Percentiles rank a stretch among this genome's conserved stretches.
These are phyloP conservation scores for Sinapis alba DNA, from an alignment of 441 rosid species.

Conservation along the genomic window DNA sequence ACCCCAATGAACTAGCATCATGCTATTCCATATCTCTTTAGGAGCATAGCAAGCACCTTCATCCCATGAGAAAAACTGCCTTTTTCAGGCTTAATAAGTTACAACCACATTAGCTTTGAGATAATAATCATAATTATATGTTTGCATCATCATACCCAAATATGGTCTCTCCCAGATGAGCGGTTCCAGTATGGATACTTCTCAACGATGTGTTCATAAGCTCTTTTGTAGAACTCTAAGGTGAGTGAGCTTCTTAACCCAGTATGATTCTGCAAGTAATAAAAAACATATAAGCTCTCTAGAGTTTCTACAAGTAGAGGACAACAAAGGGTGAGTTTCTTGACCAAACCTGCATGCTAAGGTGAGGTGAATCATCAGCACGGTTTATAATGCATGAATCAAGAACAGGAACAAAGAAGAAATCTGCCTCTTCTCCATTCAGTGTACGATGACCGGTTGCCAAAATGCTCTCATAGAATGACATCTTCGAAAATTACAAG, in stretches of 20 bases:
- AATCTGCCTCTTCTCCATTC: constrained; percentile 96
- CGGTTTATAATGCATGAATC: constrained; percentile 96
- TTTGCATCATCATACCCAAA: constrained; percentile 81
- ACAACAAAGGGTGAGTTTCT: constrained; percentile 9
- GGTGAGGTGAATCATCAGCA: constrained; percentile 93
- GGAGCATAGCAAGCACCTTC: constrained; percentile 99
- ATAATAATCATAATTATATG: constrained; percentile 5
- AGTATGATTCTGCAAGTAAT: constrained; percentile 64
- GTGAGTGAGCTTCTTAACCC: constrained; percentile 94
- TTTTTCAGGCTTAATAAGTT: constrained; percentile 41
- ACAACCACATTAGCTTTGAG: constrained; percentile 39
- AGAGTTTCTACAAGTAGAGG: not conserved
- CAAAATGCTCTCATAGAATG: constrained; percentile 86
- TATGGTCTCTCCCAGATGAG: constrained; percentile 88
- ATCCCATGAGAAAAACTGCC: constrained; percentile 98
- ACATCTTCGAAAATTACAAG: constrained; percentile 59
- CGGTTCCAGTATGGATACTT: constrained; percentile 87
- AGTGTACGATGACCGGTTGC: constrained; percentile 84
- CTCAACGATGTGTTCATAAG: constrained; percentile 67
- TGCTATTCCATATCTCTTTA: constrained; percentile 99
- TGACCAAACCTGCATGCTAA: constrained; percentile 64
- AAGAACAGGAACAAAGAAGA: constrained; percentile 96
- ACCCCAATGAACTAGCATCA: constrained; percentile 99
- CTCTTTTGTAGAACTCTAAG: constrained; percentile 79
- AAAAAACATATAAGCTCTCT: constrained; percentile 14